Evolutionary conservation across 164 flowering plant species (phyloP), one percentile per base, ranked within the genome.

Genomic region (Chloranthus sessilifolius): DNA sequence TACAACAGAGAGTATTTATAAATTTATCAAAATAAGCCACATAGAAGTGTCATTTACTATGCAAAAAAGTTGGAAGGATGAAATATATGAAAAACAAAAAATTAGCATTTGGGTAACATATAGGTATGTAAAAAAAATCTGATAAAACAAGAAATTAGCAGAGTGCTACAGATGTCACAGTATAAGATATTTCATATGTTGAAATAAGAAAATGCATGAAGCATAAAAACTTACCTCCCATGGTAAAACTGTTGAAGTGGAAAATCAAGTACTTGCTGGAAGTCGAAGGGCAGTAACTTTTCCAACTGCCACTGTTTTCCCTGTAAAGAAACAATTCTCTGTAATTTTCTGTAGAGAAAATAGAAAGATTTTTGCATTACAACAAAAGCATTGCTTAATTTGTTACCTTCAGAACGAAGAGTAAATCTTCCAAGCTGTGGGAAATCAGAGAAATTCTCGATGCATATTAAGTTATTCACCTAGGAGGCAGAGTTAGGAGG

Each of bases 371-470:
- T n/a, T n/a, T n/a, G n/a, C n/a, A 19, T 3, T 34, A 33, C 1
- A 19, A 10, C 12, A 3, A 31, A 12, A 19, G 9, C 31, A 23
- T 28, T 39, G 2, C 28, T 42, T 2, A n/a, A 29, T 31, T 50
- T 43, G 25, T 59, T 47, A 92, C 99, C 99, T 83, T 94, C 99
- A 34, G 96, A 78, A 1, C 97, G 89, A 66, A 94, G 95, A 26
- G 97, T 94, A 55, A 94, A 94, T 64, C 99, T 77, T 47, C 99
- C 99, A 40, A 94, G 97, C 68, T 94, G 99, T 19, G 92, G 73
- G 47, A 86, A 81, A 50, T 94, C 97, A 36, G 85, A 34, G 60
- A 86, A 94, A 56, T 71, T 94, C 80, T 94, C 99, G 22, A 87
- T 27, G 55, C 96, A 89, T 35, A 94, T 94, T 60, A 71, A 15